Evolutionary conservation across 805 yeast genomes (phyloP).

Genomic region (Hyphopichia homilentoma): DNA sequence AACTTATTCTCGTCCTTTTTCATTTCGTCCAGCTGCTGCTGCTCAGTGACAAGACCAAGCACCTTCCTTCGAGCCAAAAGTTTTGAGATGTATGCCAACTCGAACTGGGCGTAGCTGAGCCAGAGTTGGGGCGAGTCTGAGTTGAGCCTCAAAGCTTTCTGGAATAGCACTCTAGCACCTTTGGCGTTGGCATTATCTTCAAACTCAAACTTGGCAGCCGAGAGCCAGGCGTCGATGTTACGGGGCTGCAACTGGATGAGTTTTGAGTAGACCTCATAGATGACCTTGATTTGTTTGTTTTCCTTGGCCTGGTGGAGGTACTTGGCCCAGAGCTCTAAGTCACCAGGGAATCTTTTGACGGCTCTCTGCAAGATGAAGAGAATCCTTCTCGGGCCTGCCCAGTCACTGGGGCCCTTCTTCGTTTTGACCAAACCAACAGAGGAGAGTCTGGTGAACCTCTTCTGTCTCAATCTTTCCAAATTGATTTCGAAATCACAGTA

Average conservation of each 20-base stretch:
- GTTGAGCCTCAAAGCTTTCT: slow-evolving; percentile 81
- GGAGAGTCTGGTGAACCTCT: slow-evolving; percentile 62
- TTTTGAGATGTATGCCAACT: slow-evolving; percentile 79
- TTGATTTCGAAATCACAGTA: slow-evolving; percentile 79
- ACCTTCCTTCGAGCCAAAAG: slow-evolving; percentile 79
- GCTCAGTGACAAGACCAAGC: slow-evolving; percentile 71
- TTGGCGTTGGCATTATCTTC: slow-evolving; percentile 84
- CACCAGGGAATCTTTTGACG: slow-evolving; percentile 72
- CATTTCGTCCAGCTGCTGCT: slow-evolving; percentile 55
- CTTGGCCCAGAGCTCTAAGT: slow-evolving; percentile 71
- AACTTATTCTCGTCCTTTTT: slow-evolving; percentile 30
- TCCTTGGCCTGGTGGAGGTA: slow-evolving; percentile 67
- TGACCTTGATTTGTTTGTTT: slow-evolving; percentile 64
- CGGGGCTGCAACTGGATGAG: slow-evolving; percentile 87
- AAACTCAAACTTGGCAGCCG: slow-evolving; percentile 92
- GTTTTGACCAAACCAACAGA: slow-evolving; percentile 54
- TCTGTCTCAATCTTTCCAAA: slow-evolving; percentile 71
- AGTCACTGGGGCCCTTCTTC: slow-evolving; percentile 70
- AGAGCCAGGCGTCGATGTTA: slow-evolving; percentile 85
- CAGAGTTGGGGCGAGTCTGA: slow-evolving; percentile 69
- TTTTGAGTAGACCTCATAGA: slow-evolving; percentile 72
- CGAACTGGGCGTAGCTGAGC: slow-evolving; percentile 85
- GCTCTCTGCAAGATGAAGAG: slow-evolving; percentile 82
- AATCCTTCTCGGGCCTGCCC: slow-evolving; percentile 81
- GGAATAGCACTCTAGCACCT: slow-evolving; percentile 83